A percentile compares a stretch with the other conserved stretches of the same genome.
Conservation (phyloP, 495 filamentous ascomycete species). For the Hypomontagnella monticulosa region DNA sequence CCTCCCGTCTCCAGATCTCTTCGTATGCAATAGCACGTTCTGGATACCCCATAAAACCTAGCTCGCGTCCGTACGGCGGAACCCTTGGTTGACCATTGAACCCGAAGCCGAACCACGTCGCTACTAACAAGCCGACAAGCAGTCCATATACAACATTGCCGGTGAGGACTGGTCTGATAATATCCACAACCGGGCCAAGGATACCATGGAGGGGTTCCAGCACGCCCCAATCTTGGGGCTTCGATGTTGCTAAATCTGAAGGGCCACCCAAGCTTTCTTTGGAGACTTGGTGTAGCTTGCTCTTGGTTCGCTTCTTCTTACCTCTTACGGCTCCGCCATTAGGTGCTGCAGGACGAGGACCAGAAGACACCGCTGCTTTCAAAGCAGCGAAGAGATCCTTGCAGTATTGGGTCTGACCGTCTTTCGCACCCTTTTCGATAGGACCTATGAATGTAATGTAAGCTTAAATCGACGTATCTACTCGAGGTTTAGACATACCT, state of each 20-base stretch:
- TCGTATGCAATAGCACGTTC: conserved; percentile 87
- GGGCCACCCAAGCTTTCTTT: conserved; percentile 55
- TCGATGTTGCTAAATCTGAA: conserved; percentile 55
- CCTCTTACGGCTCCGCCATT: conserved; percentile 56
- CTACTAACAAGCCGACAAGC: conserved; percentile 66
- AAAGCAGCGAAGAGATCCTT: conserved; percentile 78
- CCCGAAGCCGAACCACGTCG: conserved; percentile 64
- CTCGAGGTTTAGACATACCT: conserved; percentile 62
- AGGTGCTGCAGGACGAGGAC: conserved; percentile 59
- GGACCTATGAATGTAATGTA: conserved; percentile 65
- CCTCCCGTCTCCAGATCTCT: conserved; percentile 89
- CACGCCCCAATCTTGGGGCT: conserved; percentile 73
- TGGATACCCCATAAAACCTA: conserved; percentile 57
- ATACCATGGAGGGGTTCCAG: conserved; percentile 79
- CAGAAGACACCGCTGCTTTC: conserved; percentile 74
- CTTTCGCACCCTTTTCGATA: conserved; percentile 94
- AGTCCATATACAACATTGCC: conserved; percentile 73
- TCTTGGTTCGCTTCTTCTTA: conserved; percentile 69
- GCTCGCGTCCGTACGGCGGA: conserved; percentile 47
- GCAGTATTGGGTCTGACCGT: conserved; percentile 84
- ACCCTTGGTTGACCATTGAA: conserved; percentile 49
- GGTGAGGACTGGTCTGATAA: conserved; percentile 74
- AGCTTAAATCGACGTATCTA: conserved; percentile 23
- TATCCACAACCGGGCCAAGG: conserved; percentile 74
- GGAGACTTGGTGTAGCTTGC: conserved; percentile 53